Percentiles rank a stretch among this genome's conserved stretches.
These are phyloP conservation scores for Pichia californica DNA, from an alignment of 805 yeast species.

Conservation along the genomic window DNA sequence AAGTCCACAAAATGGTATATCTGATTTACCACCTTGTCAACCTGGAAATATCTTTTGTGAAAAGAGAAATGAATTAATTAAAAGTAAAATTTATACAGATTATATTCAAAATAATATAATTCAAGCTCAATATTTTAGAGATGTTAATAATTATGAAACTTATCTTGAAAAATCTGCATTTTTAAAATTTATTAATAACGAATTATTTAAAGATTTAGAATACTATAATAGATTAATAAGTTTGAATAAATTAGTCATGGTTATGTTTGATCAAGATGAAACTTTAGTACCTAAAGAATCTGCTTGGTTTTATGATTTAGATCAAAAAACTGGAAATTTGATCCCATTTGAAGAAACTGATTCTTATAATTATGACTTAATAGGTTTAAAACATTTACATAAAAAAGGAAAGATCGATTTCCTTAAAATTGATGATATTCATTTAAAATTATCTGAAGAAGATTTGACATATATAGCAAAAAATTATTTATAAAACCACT, in stretches of 20 bases:
- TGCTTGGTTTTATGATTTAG: constrained; percentile 57
- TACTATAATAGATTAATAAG: constrained; percentile 39
- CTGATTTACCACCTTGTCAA: constrained; percentile 59
- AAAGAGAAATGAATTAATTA: constrained; percentile 46
- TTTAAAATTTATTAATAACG: constrained; percentile 64
- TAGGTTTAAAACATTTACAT: constrained; percentile 52
- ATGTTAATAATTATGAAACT: constrained; percentile 40
- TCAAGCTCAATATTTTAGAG: constrained; percentile 75
- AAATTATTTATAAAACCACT: constrained; percentile 34
- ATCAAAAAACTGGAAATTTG: constrained; percentile 34
- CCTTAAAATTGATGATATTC: constrained; percentile 46
- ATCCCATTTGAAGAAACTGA: constrained; percentile 44
- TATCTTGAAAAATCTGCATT: constrained; percentile 54
- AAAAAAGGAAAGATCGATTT: constrained; percentile 41
- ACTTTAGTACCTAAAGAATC: constrained; percentile 68
- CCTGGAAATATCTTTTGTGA: constrained; percentile 43
- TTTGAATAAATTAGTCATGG: constrained; percentile 50
- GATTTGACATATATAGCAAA: constrained; percentile 39
- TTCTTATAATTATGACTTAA: constrained; percentile 45
- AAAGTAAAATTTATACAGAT: constrained; percentile 52
- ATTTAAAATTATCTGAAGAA: constrained; percentile 57
- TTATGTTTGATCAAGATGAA: constrained; percentile 55
- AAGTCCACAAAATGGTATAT: constrained; percentile 72
- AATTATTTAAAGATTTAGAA: constrained; percentile 27
- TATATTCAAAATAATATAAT: constrained; percentile 51